Conservation (phyloP, 768 basidiomycete genomes). For the Suillus ampliporus region DNA sequence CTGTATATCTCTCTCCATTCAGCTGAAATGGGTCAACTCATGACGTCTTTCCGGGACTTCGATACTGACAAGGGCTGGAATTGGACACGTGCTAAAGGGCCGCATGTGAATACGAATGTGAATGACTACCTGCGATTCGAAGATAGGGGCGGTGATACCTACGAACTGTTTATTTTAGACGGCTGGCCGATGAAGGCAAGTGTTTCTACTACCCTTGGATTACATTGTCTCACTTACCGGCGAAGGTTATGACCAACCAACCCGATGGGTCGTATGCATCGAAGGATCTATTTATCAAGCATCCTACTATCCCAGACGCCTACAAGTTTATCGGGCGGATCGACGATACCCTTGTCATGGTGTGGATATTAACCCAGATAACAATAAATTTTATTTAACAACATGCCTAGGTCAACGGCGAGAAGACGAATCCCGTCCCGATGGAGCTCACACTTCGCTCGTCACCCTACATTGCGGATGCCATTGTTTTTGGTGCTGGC, state of each 20-base stretch:
- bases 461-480: slow-evolving; percentile 51
- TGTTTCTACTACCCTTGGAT: slow-evolving; percentile 25
- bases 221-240: not conserved
- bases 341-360: slow-evolving; percentile 58
- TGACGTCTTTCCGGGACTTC: slow-evolving; percentile 56
- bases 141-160: slow-evolving; percentile 45
- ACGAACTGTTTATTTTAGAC: slow-evolving; percentile 55
- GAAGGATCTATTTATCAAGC: slow-evolving; percentile 57
- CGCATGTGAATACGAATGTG: slow-evolving; percentile 21
- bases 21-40: slow-evolving; percentile 44
- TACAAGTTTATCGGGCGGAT: slow-evolving; percentile 59
- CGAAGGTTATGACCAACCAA: slow-evolving; percentile 43
- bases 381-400: slow-evolving; percentile 13
- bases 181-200: slow-evolving; percentile 56
- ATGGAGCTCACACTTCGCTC: slow-evolving; percentile 59
- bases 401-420: slow-evolving; percentile 45
- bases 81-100: slow-evolving; percentile 48
- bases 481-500: slow-evolving; percentile 58
- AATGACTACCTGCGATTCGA: slow-evolving; percentile 49
- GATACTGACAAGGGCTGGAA: slow-evolving; percentile 60
- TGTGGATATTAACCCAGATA: not conserved
- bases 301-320: slow-evolving; percentile 45
- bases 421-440: slow-evolving; percentile 63
- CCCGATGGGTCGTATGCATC: slow-evolving; percentile 61
- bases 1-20: not conserved